Evolutionary conservation across 192 early-diverging fungal genomes (phyloP), one percentile per base, ranked within the genome.

Genomic region (Coemansia sp.): DNA sequence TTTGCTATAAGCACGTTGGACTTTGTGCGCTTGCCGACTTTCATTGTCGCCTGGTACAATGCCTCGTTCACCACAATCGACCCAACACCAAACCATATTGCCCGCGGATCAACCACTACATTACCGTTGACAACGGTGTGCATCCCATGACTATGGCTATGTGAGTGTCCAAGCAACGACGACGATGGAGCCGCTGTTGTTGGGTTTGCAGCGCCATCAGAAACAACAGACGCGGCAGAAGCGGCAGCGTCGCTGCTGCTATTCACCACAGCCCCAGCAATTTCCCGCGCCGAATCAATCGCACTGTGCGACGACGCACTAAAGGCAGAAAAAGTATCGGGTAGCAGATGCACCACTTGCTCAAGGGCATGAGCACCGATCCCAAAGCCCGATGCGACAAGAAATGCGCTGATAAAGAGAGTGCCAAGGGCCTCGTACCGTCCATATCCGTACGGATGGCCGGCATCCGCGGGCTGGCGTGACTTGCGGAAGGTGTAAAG

Each of bases 1-100:
- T 94, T 94, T 17, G 92, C 92, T 7, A 91, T 68, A 29, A 94
- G 75, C 1, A 94, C 91, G 46, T 88, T 81, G 22, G 87, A 89
- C 34, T 88, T 82, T 60, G 85, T 84, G 23, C 81, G 74, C 33
- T 61, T 57, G 19, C 85, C 92, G 8, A 92, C 87, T 55, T 83
- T 81, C 73, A 89, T 84, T 19, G 89, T 94, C 46, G 83, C 81
- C 59, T 83, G 84, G 72, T 85, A 94, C 69, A 94, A 66, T 63
- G 79, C 84, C 78, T 94, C 92, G 58, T 94, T 94, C n/a, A 87
- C 66, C 7, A 82, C 65, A 19, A 94, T 88, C 53, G 87, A 88
- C 9, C 79, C 76, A 9, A 81, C 75, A 0, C 89, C 88, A 81
- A 93, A 87, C 83, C 87, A 86, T 19, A 91, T 84, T 15, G 91